Percentiles rank a stretch among this genome's conserved stretches.
Evolutionary conservation across 2,329 filamentous ascomycete species (phyloP).

Genomic region (Epicoccum sorghinum): DNA sequence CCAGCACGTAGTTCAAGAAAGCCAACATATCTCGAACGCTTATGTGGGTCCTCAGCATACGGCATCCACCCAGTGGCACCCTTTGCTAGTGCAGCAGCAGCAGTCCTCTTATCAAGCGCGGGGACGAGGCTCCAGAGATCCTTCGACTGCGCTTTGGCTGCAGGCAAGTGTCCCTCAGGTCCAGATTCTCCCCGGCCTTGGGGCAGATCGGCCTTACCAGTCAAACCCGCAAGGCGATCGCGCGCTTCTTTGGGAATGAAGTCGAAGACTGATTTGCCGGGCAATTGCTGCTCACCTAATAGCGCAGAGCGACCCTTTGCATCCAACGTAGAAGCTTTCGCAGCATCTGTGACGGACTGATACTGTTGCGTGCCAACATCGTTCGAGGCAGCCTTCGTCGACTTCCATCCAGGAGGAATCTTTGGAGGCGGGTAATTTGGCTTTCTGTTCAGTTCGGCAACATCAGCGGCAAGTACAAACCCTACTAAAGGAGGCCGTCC

Average conservation of each 20-base stretch:
- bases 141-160: constrained; percentile 66
- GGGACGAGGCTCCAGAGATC: constrained; percentile 59
- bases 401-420: constrained; percentile 77
- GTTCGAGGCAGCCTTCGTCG: constrained; percentile 51
- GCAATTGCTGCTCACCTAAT: constrained; percentile 79
- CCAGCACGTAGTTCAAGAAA: constrained; percentile 82
- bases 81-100: constrained; percentile 55
- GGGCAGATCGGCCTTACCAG: constrained; percentile 78
- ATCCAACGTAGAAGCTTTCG: constrained; percentile 76
- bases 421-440: constrained; percentile 65
- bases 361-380: constrained; percentile 47
- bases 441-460: constrained; percentile 50
- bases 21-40: constrained; percentile 77
- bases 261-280: constrained; percentile 95
- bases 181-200: constrained; percentile 74
- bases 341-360: constrained; percentile 75
- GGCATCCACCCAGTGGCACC: constrained; percentile 72
- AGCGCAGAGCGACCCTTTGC: constrained; percentile 77
- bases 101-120: constrained; percentile 47
- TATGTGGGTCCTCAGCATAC: constrained; percentile 81
- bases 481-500: constrained; percentile 79
- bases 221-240: constrained; percentile 75
- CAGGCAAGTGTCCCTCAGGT: constrained; percentile 68
- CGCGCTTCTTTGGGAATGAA: constrained; percentile 81
- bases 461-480: constrained; percentile 71